Conservation (phyloP, 768 basidiomycete species). For the Suillus tomentosus region DNA sequence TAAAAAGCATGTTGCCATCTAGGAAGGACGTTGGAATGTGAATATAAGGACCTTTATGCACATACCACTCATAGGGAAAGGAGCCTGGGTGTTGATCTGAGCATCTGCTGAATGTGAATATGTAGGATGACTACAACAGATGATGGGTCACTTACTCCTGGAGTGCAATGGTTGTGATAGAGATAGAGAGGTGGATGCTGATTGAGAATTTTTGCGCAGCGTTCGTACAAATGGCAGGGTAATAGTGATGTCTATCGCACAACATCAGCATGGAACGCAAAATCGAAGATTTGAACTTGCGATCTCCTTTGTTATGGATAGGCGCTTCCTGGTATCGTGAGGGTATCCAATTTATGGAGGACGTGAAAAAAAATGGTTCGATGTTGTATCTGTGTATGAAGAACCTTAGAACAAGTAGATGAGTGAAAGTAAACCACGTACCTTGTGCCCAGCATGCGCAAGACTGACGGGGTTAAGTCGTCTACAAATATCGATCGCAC, state of each 20-base stretch:
- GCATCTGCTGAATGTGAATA: neutral
- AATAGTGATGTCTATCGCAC: constrained; percentile 52
- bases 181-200: neutral
- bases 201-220: constrained; percentile 25
- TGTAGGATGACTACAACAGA: constrained; percentile 12
- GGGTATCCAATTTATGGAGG: constrained; percentile 67
- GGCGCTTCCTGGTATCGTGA: constrained; percentile 61
- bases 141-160: neutral
- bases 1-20: constrained; percentile 28
- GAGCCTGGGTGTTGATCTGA: constrained; percentile 55
- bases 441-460: constrained; percentile 61
- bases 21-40: constrained; percentile 5
- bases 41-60: constrained; percentile 7
- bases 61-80: constrained; percentile 42
- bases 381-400: constrained; percentile 43
- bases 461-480: constrained; percentile 48
- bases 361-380: constrained; percentile 69
- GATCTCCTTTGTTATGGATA: constrained; percentile 45
- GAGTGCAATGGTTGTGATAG: neutral
- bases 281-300: constrained; percentile 36
- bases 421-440: constrained; percentile 24
- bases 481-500: constrained; percentile 54
- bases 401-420: neutral
- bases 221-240: constrained; percentile 53
- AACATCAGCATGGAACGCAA: constrained; percentile 1